Evolutionary conservation across 805 yeast genomes (phyloP), one percentile per base, ranked within the genome.

Genomic region (Lipomyces orientalis): DNA sequence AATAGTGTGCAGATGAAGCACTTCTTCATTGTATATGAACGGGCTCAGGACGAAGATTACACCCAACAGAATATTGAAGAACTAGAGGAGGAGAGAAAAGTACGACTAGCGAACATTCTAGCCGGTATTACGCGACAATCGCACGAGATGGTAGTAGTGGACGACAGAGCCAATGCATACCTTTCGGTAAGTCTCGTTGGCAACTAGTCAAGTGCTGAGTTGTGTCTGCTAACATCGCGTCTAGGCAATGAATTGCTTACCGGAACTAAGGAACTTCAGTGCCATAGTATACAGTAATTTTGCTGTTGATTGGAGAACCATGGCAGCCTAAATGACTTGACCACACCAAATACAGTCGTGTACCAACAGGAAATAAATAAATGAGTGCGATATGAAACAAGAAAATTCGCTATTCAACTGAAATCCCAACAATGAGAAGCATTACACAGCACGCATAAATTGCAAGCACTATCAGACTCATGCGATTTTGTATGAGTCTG

Each of bases 231-330:
- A 43, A 43, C 22, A 43, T 43, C 22, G 49, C 49, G 22, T 19
- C 4, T 25, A 67, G 71, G 78, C 81, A 4, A 79, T 88, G 83
- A 83, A 84, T 71, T 79, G 79, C 66, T 78, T 83, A 39, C 88
- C 86, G 19, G 92, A 88, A 70, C 83, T 93, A 65, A 96, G 91
- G 71, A 97, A 92, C 68, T 84, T 93, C 72, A 89, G 97, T 79
- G 98, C 98, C 4, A 84, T 92, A 72, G 93, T 93, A 8, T 93
- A 93, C 77, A 89, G 97, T 22, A 92, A 92, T 75, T 91, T 90
- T 73, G 78, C 55, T 16, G 16, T 9, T 43, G 49, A 43, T 43
- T 43, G 49, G 49, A 43, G n/a, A 14, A 43, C 19, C 16, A n/a
- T 43, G 49, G n/a, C 49, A 43, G 49, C 6, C 19, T 43, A 43